Conservation (phyloP, 1,284 basidiomycete genomes). For the Microbotryum intermedium region DNA sequence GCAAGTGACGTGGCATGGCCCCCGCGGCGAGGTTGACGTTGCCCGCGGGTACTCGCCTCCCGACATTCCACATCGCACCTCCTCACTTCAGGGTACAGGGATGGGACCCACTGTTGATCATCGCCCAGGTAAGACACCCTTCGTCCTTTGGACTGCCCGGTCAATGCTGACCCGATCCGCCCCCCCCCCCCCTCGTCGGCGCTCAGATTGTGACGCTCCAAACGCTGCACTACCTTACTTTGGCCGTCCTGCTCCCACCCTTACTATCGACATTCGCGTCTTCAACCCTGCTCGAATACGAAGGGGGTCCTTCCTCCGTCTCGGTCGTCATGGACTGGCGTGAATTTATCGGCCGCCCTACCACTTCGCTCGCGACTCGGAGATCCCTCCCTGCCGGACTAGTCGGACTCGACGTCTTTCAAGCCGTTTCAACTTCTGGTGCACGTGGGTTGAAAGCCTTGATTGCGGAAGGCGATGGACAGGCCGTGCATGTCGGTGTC, state of each 20-base stretch:
- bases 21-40: slow-evolving; percentile 25
- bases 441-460: neutral
- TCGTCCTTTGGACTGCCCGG: slow-evolving; percentile 35
- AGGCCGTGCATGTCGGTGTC: neutral
- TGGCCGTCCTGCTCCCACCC: slow-evolving; percentile 74
- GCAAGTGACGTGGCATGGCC: slow-evolving; percentile 8
- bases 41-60: slow-evolving; percentile 4
- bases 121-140: slow-evolving; percentile 52
- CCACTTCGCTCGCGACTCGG: slow-evolving; percentile 45
- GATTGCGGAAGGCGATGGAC: neutral
- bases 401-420: neutral
- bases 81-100: slow-evolving; percentile 25
- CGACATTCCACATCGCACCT: slow-evolving; percentile 14
- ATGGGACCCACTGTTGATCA: slow-evolving; percentile 63
- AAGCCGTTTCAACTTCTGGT: neutral
- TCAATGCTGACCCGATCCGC: neutral
- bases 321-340: slow-evolving; percentile 97
- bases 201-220: slow-evolving; percentile 81
- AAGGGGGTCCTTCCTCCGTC: slow-evolving; percentile 74
- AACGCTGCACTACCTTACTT: slow-evolving; percentile 80
- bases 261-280: slow-evolving; percentile 67
- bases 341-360: slow-evolving; percentile 76
- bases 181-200: neutral
- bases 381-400: slow-evolving; percentile 44
- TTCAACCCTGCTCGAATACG: slow-evolving; percentile 62